Percentiles rank a stretch among this genome's conserved stretches.
These are phyloP conservation scores for Ustilago vetiveriae DNA, from an alignment of 1,284 basidiomycete genomes.

Conservation along the genomic window DNA sequence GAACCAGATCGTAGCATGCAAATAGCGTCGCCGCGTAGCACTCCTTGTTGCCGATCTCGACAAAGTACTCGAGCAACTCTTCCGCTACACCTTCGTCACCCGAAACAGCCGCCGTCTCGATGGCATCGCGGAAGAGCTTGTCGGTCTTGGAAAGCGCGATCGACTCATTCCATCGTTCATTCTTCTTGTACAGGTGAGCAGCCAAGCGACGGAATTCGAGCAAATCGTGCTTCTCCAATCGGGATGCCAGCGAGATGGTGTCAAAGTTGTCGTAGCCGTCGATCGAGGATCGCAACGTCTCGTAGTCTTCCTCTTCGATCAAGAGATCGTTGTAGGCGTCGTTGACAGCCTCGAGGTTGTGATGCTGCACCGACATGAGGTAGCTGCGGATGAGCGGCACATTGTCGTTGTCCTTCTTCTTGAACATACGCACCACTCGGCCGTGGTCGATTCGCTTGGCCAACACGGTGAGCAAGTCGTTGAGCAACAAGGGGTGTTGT, in stretches of 20 bases:
- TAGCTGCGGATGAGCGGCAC: slow-evolving; percentile 94
- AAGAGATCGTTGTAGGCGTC: slow-evolving; percentile 95
- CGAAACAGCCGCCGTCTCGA: slow-evolving; percentile 89
- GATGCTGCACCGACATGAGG: slow-evolving; percentile 93
- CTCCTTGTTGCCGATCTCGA: slow-evolving; percentile 97
- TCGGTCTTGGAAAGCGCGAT: slow-evolving; percentile 93
- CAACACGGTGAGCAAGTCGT: slow-evolving; percentile 89
- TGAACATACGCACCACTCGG: slow-evolving; percentile 93
- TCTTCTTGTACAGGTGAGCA: slow-evolving; percentile 97
- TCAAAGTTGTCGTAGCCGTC: slow-evolving; percentile 99
- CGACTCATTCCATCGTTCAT: slow-evolving; percentile 91
- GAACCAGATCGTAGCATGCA: slow-evolving; percentile 89
- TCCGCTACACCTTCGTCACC: slow-evolving; percentile 84
- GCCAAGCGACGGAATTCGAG: slow-evolving; percentile 91
- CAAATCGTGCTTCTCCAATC: slow-evolving; percentile 88
- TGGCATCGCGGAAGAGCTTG: slow-evolving; percentile 94
- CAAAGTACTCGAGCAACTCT: slow-evolving; percentile 83
- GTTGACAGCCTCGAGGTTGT: slow-evolving; percentile 96
- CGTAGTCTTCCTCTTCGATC: slow-evolving; percentile 98
- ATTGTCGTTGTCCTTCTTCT: slow-evolving; percentile 84
- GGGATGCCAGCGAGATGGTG: slow-evolving; percentile 83
- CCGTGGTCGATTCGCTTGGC: slow-evolving; percentile 92
- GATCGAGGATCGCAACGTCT: slow-evolving; percentile 92
- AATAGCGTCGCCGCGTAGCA: slow-evolving; percentile 91
- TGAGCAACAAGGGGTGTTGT: slow-evolving; percentile 90